phyloP scores from a whole-genome alignment of 495 filamentous ascomycete species.

The Penicillium egyptiacum region DNA sequence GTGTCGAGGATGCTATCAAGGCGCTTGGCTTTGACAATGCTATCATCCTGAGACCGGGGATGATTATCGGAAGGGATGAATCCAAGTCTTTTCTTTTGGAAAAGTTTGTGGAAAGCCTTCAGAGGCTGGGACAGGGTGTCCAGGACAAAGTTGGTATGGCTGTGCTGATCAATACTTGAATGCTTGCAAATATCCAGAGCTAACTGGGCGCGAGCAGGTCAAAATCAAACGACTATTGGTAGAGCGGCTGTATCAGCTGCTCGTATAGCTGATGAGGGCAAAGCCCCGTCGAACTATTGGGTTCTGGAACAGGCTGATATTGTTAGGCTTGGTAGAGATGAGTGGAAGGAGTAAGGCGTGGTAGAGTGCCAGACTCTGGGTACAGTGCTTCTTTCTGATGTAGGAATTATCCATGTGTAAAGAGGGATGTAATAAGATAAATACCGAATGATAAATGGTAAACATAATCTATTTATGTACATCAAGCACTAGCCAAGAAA shows the following conservation, averaged over 20 bases:
- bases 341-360: conserved; percentile 33
- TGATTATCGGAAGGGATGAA: conserved; percentile 39
- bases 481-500: neutral
- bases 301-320: conserved; percentile 37
- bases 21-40: conserved; percentile 40
- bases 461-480: neutral
- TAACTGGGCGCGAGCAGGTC: conserved; percentile 21
- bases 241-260: conserved; percentile 40
- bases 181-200: neutral
- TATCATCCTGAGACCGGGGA: conserved; percentile 38
- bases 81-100: conserved; percentile 35
- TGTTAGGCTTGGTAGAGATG: conserved; percentile 34
- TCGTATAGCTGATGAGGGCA: conserved; percentile 33
- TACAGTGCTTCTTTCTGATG: neutral
- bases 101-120: conserved; percentile 27
- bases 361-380: neutral
- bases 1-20: conserved; percentile 41
- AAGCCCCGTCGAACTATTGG: conserved; percentile 39
- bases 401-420: neutral
- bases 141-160: conserved; percentile 37
- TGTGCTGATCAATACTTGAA: neutral
- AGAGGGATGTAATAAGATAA: neutral
- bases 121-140: conserved; percentile 28
- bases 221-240: conserved; percentile 38
- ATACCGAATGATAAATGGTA: neutral